These are phyloP conservation scores for Iris macrosiphon DNA, from an alignment of 106 monocot species.

Conservation along the genomic window DNA sequence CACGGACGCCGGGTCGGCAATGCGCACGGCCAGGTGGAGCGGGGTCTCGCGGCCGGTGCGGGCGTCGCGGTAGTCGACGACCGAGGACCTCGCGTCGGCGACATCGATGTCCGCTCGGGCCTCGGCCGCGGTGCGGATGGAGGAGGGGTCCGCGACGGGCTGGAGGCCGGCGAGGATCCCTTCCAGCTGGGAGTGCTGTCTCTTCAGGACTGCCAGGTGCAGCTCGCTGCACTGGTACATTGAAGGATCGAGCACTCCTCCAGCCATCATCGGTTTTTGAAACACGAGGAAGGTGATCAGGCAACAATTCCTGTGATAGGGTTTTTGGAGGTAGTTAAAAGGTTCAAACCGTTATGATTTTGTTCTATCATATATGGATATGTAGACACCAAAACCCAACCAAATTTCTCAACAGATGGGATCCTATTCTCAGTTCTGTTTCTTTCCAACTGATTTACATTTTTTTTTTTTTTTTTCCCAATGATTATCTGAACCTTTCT, in stretches of 20 bases:
- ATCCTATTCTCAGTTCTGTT: no score
- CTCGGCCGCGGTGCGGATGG: slow-evolving; percentile 10
- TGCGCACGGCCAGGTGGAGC: slow-evolving; percentile 46
- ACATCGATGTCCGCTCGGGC: slow-evolving; percentile 36
- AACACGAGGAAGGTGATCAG: no score
- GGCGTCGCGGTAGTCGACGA: slow-evolving; percentile 46
- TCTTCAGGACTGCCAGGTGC: slow-evolving; percentile 11
- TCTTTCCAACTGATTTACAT: no score
- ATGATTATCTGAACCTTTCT: no score
- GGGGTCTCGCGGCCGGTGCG: slow-evolving; percentile 54
- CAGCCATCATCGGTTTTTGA: not conserved
- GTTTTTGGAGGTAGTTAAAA: no score
- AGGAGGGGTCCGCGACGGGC: not conserved
- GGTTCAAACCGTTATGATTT: no score
- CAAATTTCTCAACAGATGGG: no score
- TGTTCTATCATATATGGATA: no score
- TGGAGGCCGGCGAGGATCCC: not conserved
- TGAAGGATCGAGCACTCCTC: not conserved
- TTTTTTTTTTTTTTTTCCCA: no score
- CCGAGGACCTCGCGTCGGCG: slow-evolving; percentile 38
- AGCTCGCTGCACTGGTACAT: slow-evolving; percentile 9
- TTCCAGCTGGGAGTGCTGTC: slow-evolving; percentile 2
- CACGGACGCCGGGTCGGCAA: slow-evolving; percentile 24
- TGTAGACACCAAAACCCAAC: no score
- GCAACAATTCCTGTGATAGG: no score